Evolutionary conservation across 371 early-diverging fungal species (phyloP).

Genomic region (Mucor piriformis): DNA sequence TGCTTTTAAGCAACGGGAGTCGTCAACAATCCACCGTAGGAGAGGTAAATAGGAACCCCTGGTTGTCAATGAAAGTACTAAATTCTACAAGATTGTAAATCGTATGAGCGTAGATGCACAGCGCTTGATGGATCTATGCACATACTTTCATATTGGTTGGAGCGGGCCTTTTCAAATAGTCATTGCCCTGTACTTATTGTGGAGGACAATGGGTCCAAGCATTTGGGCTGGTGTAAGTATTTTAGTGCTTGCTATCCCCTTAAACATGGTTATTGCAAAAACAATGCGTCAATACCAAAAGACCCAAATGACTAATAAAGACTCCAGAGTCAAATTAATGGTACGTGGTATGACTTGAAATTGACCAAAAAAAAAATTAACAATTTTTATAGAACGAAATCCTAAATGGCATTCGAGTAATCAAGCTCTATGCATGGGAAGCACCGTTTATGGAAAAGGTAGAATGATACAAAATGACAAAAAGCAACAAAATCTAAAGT

Average conservation of each 20-base stretch:
- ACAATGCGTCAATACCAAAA: conserved; percentile 77
- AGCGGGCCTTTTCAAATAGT: conserved; percentile 91
- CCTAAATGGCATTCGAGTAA: conserved; percentile 90
- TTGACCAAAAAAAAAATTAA: background rate
- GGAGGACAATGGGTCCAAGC: conserved; percentile 81
- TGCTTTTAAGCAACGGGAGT: conserved; percentile 78
- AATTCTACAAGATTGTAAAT: conserved; percentile 73
- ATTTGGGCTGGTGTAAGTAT: conserved; percentile 89
- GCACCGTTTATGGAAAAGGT: conserved; percentile 58
- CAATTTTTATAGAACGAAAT: conserved; percentile 68
- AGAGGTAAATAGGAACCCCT: conserved; percentile 33
- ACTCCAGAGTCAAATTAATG: conserved; percentile 87
- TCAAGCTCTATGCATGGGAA: conserved; percentile 89
- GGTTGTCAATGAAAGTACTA: background rate
- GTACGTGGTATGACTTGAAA: background rate
- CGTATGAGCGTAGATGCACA: conserved; percentile 92
- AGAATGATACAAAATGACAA: background rate
- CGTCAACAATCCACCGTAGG: conserved; percentile 85
- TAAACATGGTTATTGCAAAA: conserved; percentile 65
- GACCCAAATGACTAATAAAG: conserved; percentile 90
- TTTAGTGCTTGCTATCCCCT: conserved; percentile 78
- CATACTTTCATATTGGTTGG: conserved; percentile 82
- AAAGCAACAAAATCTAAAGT: background rate
- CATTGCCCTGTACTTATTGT: conserved; percentile 79
- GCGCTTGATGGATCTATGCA: conserved; percentile 68